Conservation (phyloP, 1,139 yeast genomes). For the Saccharomyces hybrid region DNA sequence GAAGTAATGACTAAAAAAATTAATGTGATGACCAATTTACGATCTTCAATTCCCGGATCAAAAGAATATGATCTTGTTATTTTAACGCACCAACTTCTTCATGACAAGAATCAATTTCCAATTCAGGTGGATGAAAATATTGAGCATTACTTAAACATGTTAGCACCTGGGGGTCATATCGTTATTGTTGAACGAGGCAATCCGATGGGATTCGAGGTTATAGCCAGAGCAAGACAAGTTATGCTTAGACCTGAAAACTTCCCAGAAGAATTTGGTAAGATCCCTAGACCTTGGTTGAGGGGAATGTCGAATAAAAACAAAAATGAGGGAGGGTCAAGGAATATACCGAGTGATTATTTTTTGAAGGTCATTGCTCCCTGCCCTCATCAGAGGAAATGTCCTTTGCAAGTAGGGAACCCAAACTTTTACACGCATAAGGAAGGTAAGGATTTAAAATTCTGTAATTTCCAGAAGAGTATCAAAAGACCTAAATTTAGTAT, state of each 20-base stretch:
- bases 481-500: slow-evolving; percentile 68
- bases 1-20: slow-evolving; percentile 53
- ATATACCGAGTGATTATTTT: slow-evolving; percentile 40
- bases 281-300: slow-evolving; percentile 63
- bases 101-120: slow-evolving; percentile 55
- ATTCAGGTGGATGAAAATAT: slow-evolving; percentile 63
- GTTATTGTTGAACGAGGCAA: slow-evolving; percentile 83
- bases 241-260: slow-evolving; percentile 76
- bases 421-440: slow-evolving; percentile 53
- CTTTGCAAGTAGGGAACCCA: slow-evolving; percentile 72
- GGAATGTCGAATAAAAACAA: slow-evolving; percentile 39
- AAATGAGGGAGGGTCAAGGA: slow-evolving; percentile 11
- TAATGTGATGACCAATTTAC: slow-evolving; percentile 44
- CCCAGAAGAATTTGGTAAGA: slow-evolving; percentile 48
- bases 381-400: slow-evolving; percentile 80
- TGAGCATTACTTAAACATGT: slow-evolving; percentile 49
- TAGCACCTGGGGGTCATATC: slow-evolving; percentile 72
- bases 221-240: slow-evolving; percentile 85
- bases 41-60: slow-evolving; percentile 42
- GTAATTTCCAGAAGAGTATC: slow-evolving; percentile 66
- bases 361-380: slow-evolving; percentile 79
- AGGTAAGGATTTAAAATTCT: slow-evolving; percentile 59
- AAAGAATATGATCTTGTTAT: slow-evolving; percentile 71
- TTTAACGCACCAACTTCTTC: slow-evolving; percentile 69
- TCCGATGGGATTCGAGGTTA: slow-evolving; percentile 77